These are phyloP conservation scores for Boletellus emodensis DNA, from an alignment of 768 basidiomycete species.

Conservation along the genomic window DNA sequence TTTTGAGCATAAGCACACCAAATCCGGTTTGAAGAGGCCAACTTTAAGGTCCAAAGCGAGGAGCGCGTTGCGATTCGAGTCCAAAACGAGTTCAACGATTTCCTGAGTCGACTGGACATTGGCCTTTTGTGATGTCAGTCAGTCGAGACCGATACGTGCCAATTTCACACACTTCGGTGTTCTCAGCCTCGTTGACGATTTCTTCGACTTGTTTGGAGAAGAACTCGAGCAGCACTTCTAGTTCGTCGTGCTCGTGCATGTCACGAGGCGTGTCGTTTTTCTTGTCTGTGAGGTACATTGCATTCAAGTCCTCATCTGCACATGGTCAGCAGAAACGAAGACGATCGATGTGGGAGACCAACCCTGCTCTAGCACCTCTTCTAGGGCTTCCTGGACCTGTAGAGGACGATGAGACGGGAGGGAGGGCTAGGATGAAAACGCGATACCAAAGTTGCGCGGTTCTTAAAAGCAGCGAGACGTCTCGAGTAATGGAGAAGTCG, in stretches of 20 bases:
- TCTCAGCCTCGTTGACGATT: constrained; percentile 90
- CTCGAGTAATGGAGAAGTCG: constrained; percentile 89
- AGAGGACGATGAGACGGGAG: not conserved
- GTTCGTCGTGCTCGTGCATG: constrained; percentile 82
- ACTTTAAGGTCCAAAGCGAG: constrained; percentile 90
- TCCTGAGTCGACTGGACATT: constrained; percentile 98
- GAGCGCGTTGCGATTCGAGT: constrained; percentile 91
- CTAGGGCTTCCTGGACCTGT: constrained; percentile 84
- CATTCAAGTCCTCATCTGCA: constrained; percentile 87
- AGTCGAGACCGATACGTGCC: not conserved
- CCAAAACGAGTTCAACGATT: constrained; percentile 93
- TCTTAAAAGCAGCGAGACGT: constrained; percentile 83
- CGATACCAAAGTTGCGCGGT: constrained; percentile 76
- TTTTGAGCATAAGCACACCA: constrained; percentile 3
- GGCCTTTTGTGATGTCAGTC: constrained; percentile 34
- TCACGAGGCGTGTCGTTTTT: constrained; percentile 58
- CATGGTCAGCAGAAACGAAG: constrained; percentile 1
- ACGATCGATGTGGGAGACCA: constrained; percentile 5
- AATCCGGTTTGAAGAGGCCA: constrained; percentile 8
- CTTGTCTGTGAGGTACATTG: constrained; percentile 94
- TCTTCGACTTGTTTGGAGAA: constrained; percentile 97
- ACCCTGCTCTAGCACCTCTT: constrained; percentile 92
- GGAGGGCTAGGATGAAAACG: not conserved
- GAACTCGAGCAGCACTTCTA: constrained; percentile 90
- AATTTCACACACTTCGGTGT: constrained; percentile 58